Evolutionary conservation across 1,139 yeast species (phyloP), one percentile per base, ranked within the genome.

Genomic region (Candida freyschussii): DNA sequence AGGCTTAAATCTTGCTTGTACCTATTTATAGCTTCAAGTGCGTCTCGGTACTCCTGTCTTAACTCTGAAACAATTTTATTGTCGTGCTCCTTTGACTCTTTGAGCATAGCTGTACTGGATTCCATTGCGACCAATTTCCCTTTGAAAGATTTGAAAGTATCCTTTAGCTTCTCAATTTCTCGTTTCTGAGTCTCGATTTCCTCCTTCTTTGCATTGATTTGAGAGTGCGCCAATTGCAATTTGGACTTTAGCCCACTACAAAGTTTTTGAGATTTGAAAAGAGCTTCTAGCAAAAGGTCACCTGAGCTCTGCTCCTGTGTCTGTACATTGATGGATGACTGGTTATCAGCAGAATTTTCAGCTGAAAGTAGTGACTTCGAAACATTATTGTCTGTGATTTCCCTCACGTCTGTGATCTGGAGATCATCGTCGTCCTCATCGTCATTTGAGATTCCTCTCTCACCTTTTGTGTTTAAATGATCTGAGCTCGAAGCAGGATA

Each of bases 221-320:
- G 44, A 2, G 42, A n/a, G 7, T 36, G 31, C 3, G 42, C 43
- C 1, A 17, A n/a, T 6, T 42, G 41, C 17, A 50, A 31, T 18
- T 34, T 41, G 10, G 38, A 31, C 25, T 39, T 50, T 29, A 46
- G 44, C 1, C 21, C 27, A 4, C 32, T 14, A 17, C 48, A 46
- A 14, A 44, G 24, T 17, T 39, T 43, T 26, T 50, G 53, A 5
- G 51, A 45, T 27, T 47, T 50, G 28, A 27, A 38, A 5, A 50
- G 40, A 2, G 53, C 51, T 17, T 48, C 52, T 20, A 50, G 27
- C 22, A 50, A 28, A 17, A 47, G 36, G 18, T 44, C 53, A 14
- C 40, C 34, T 7, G 50, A 37, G 4, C 30, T 31, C 11, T 34
- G 34, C 12, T 40, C 41, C 7, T 15, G 28, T 4, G 25, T 17